Evolutionary conservation across 805 yeast species (phyloP).

Genomic region (Metschnikowia picachoensis): DNA sequence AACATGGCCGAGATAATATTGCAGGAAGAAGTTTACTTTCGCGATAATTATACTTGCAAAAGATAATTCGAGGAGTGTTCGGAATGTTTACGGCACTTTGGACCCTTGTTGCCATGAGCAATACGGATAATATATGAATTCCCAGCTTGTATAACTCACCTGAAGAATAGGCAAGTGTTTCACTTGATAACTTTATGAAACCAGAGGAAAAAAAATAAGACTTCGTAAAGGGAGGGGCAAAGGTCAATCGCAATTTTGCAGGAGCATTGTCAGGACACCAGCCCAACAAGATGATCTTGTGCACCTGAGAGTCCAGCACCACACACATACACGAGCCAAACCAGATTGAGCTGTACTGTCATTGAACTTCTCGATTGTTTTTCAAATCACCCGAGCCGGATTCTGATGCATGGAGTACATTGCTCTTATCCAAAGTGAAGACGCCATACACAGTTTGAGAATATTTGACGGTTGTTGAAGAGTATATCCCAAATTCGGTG

Average conservation of each 20-base stretch:
- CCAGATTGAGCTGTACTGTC: constrained; percentile 92
- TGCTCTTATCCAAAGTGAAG: constrained; percentile 64
- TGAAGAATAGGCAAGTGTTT: no score
- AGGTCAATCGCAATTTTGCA: constrained; percentile 65
- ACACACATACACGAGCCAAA: constrained; percentile 76
- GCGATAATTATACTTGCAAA: no score
- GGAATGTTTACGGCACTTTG: no score
- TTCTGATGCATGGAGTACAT: constrained; percentile 44
- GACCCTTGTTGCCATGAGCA: no score
- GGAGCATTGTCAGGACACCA: constrained; percentile 99
- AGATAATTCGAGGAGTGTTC: no score
- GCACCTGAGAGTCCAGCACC: constrained; percentile 89
- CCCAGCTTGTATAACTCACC: no score
- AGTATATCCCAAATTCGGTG: constrained; percentile 49
- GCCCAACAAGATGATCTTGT: constrained; percentile 79
- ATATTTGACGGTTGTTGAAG: constrained; percentile 69
- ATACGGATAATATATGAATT: no score
- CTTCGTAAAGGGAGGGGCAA: no score
- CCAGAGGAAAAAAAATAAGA: no score
- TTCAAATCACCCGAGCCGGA: constrained; percentile 63
- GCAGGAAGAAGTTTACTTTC: no score
- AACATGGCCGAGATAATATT: no score
- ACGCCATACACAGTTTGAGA: constrained; percentile 70
- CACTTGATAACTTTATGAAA: no score
- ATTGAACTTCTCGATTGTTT: constrained; percentile 75